phyloP scores from a whole-genome alignment of 345 rosid species.

The Geranium brycei region DNA sequence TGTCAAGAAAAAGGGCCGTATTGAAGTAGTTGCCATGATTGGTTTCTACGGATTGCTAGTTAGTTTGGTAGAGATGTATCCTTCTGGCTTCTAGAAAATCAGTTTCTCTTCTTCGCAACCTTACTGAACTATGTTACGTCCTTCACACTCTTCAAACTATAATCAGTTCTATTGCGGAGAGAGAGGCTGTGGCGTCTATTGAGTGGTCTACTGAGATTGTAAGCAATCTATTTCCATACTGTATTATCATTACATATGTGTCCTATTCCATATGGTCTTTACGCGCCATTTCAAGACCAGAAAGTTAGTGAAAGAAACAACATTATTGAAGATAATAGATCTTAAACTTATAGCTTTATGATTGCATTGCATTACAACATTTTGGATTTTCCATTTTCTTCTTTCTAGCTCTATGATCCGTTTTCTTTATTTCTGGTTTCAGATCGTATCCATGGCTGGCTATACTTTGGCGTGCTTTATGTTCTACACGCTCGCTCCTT shows the following conservation, averaged over 20 bases:
- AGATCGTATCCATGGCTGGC: conserved; percentile 34
- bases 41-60: conserved; percentile 36
- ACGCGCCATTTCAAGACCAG: too few relatives aligned
- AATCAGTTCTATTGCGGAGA: conserved; percentile 34
- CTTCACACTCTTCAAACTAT: conserved; percentile 16
- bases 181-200: conserved; percentile 29
- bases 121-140: neutral
- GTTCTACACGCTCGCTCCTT: conserved; percentile 33
- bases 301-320: too few relatives aligned
- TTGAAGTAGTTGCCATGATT: conserved; percentile 43
- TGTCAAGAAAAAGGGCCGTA: conserved; percentile 35
- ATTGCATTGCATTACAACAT: too few relatives aligned
- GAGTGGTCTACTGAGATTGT: conserved; percentile 35
- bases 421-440: conserved; percentile 15
- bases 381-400: too few relatives aligned
- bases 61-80: conserved; percentile 33
- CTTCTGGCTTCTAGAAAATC: neutral
- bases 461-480: conserved; percentile 19
- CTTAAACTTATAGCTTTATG: too few relatives aligned
- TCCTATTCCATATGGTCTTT: too few relatives aligned
- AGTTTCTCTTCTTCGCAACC: neutral
- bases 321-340: too few relatives aligned
- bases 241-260: too few relatives aligned
- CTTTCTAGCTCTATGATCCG: too few relatives aligned
- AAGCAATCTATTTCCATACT: conserved; percentile 14